These are phyloP conservation scores for Abelmoschus esculentus DNA, from an alignment of 345 rosid species.

Conservation along the genomic window DNA sequence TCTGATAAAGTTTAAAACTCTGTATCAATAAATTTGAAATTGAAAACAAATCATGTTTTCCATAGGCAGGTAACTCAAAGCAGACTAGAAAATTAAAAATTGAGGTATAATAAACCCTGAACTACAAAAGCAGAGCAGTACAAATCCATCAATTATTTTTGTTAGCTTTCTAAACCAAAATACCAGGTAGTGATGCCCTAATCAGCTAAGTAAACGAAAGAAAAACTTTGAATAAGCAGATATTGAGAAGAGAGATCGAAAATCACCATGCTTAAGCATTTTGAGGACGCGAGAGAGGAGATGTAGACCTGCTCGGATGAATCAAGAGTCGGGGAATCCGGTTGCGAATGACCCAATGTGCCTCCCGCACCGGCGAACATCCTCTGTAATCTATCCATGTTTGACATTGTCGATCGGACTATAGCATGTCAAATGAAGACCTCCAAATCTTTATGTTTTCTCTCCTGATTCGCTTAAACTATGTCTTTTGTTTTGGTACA, in stretches of 20 bases:
- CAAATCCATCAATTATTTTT: not conserved
- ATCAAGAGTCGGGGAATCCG: constrained; percentile 85
- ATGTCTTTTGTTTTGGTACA: no score
- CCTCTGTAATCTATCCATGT: constrained; percentile 78
- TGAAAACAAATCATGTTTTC: not conserved
- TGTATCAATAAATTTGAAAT: not conserved
- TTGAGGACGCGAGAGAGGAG: constrained; percentile 95
- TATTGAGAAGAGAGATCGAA: not conserved
- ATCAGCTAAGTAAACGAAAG: not conserved
- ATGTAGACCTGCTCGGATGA: constrained; percentile 96
- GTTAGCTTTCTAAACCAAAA: not conserved
- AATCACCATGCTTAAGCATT: constrained; percentile 79
- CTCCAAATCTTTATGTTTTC: not conserved
- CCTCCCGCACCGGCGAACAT: constrained; percentile 91
- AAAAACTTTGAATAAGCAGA: not conserved
- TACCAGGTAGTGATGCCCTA: constrained; percentile 5
- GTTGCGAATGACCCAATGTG: constrained; percentile 73
- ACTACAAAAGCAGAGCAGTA: not conserved
- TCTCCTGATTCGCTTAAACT: not conserved
- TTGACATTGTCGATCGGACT: constrained; percentile 17
- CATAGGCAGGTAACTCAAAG: not conserved
- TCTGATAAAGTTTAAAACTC: not conserved
- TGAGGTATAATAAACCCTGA: not conserved
- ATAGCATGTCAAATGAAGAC: constrained; percentile 11
- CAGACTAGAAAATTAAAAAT: not conserved